Percentiles rank a stretch among this genome's conserved stretches.
phyloP scores from a whole-genome alignment of 2,329 filamentous ascomycete genomes.

The Arthrocladium fulminans region DNA sequence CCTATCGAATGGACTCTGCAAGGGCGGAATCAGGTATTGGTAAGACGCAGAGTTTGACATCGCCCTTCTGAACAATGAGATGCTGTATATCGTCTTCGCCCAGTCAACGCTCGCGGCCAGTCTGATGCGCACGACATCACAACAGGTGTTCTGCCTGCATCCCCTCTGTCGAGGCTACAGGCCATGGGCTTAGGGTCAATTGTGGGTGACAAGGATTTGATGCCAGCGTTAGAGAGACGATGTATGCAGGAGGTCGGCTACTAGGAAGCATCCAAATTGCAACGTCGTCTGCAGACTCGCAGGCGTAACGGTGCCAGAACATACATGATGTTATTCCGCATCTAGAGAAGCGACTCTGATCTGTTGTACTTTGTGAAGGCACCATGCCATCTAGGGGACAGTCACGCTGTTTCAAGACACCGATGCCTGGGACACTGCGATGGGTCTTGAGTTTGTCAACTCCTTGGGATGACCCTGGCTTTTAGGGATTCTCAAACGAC shows the following conservation, averaged over 20 bases:
- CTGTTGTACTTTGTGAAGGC: not conserved
- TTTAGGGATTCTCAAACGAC: too few relatives aligned
- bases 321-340: not conserved
- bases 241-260: not conserved
- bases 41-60: not conserved
- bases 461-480: too few relatives aligned
- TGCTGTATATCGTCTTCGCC: slow-evolving; percentile 1
- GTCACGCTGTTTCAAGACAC: not conserved
- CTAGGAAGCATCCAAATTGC: not conserved
- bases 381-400: not conserved
- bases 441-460: too few relatives aligned
- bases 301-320: not conserved
- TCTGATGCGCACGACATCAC: not conserved
- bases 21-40: not conserved
- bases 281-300: not conserved
- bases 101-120: not conserved
- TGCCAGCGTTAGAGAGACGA: not conserved
- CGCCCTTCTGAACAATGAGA: not conserved
- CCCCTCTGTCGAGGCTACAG: not conserved
- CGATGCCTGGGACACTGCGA: not conserved
- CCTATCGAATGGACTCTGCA: not conserved
- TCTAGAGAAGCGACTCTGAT: not conserved
- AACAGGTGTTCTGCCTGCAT: not conserved
- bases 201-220: not conserved
- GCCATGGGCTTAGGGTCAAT: not conserved